phyloP scores from a whole-genome alignment of 2,329 filamentous ascomycete species.

The Pseudocercospora ulei region DNA sequence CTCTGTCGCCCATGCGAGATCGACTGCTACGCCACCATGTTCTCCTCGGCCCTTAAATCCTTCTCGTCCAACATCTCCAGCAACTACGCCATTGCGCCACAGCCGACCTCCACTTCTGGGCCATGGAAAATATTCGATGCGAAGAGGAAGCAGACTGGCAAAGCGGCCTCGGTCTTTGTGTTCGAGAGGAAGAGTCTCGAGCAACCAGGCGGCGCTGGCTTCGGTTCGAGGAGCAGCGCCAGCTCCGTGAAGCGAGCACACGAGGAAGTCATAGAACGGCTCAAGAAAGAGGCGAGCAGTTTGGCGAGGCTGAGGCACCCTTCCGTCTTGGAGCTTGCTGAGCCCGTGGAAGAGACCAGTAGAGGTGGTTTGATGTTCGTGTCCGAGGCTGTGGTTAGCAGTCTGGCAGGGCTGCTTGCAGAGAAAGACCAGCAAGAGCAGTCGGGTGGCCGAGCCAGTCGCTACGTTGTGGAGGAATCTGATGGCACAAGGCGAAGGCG shows the following conservation, averaged over 20 bases:
- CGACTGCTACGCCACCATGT: slow-evolving; percentile 54
- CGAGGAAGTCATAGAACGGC: slow-evolving; percentile 80
- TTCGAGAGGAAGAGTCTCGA: slow-evolving; percentile 87
- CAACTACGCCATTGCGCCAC: slow-evolving; percentile 75
- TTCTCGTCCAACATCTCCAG: slow-evolving; percentile 86
- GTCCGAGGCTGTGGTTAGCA: slow-evolving; percentile 81
- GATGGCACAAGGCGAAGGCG: slow-evolving; percentile 60
- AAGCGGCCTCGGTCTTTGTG: slow-evolving; percentile 81
- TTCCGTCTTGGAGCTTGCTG: slow-evolving; percentile 80
- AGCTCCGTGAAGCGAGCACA: slow-evolving; percentile 66
- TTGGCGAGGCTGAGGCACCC: slow-evolving; percentile 83
- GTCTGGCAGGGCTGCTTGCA: slow-evolving; percentile 67
- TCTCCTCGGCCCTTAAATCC: slow-evolving; percentile 85
- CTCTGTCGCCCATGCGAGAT: too few species aligned
- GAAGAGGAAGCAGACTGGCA: slow-evolving; percentile 90
- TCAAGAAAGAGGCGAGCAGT: slow-evolving; percentile 85
- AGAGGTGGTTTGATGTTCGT: slow-evolving; percentile 90
- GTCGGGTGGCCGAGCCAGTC: slow-evolving; percentile 55
- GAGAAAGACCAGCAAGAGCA: slow-evolving; percentile 86
- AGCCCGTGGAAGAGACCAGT: slow-evolving; percentile 89
- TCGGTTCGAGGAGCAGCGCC: slow-evolving; percentile 52
- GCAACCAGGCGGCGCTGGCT: slow-evolving; percentile 46
- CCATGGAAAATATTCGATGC: slow-evolving; percentile 97
- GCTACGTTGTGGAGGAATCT: slow-evolving; percentile 69
- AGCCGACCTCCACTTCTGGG: slow-evolving; percentile 68